Base-by-base conservation (phyloP, 495 filamentous ascomycete species). In the Xylaria cubensis region DNA sequence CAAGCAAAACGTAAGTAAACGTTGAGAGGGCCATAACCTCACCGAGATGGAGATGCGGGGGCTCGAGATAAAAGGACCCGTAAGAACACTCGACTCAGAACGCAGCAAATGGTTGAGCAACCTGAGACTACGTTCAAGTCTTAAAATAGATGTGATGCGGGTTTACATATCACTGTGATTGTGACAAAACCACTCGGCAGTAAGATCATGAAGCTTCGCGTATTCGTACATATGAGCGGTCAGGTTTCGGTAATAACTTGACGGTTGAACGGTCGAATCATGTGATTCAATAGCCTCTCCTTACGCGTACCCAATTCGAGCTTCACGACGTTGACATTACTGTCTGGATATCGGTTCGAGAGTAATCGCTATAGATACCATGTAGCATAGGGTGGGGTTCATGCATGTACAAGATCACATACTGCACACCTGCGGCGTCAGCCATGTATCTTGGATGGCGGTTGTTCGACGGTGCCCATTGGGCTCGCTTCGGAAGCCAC, bases 401-500 rank as follows among this genome's bases (percentile, higher is more conserved):
- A 48, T 69, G 66, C 46, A 34, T 17, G 51, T 59, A 13, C 13
- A 36, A 29, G 32, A 32, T 34, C 26, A 59, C 55, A 32, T 51
- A 42, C 51, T 64, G 68, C 46, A 53, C 46, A 56, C 53, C 55
- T 64, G 58, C n/a, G 59, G 67, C 72, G 74, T 75, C 19, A 64
- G 39, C 55, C 32, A 68, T 32, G 58, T 67, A 56, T 70, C 63
- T 59, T 76, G 71, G 68, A 59, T 72, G 74, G 79, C 79, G 79
- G 79, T 65, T 77, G 68, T 58, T 75, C 41, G 65, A 51, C 34
- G 10, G 29, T 24, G 46, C 69, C 69, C 63, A 81, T 81, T 80
- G 76, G 79, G 51, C 68, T 73, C 72, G 71, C 65, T 74, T 71
- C 53, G 51, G 74, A 66, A 77, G 74, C 75, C 71, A 76, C 70